Conservation (phyloP, 257 asterid species). For the Gynochthodes officinalis region DNA sequence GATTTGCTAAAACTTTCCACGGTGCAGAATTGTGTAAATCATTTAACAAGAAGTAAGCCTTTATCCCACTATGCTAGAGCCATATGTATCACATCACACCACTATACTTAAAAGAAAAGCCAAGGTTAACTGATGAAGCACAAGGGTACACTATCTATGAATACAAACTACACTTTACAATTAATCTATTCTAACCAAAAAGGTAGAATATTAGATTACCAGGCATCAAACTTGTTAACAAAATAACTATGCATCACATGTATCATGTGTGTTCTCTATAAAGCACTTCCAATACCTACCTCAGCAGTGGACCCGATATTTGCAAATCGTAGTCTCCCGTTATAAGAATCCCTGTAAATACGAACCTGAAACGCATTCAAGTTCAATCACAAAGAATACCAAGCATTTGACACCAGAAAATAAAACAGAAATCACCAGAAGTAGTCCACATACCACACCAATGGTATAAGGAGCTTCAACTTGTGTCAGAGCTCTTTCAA, state of each 20-base stretch:
- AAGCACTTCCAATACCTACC: conserved; percentile 39
- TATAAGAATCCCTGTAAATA: conserved; percentile 49
- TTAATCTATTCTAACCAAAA: neutral
- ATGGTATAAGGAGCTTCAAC: conserved; percentile 74
- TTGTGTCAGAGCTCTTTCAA: conserved; percentile 75
- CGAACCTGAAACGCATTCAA: conserved; percentile 59
- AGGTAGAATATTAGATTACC: neutral
- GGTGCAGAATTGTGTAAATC: too few relatives aligned
- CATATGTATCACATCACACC: too few relatives aligned
- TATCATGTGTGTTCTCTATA: neutral
- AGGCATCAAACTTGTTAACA: neutral
- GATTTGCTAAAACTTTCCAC: neutral
- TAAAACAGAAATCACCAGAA: conserved; percentile 8
- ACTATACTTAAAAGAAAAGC: neutral
- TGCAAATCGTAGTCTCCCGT: conserved; percentile 54
- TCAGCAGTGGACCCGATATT: conserved; percentile 92
- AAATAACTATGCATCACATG: neutral
- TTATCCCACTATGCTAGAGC: too few relatives aligned
- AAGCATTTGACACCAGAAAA: conserved; percentile 13
- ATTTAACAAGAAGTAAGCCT: too few relatives aligned
- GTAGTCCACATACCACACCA: conserved; percentile 70
- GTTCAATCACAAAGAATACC: conserved; percentile 19
- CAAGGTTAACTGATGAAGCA: neutral
- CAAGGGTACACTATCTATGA: neutral
- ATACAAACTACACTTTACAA: neutral